Conservation (phyloP, 2,329 filamentous ascomycete species). For the Aspergillus sp. region DNA sequence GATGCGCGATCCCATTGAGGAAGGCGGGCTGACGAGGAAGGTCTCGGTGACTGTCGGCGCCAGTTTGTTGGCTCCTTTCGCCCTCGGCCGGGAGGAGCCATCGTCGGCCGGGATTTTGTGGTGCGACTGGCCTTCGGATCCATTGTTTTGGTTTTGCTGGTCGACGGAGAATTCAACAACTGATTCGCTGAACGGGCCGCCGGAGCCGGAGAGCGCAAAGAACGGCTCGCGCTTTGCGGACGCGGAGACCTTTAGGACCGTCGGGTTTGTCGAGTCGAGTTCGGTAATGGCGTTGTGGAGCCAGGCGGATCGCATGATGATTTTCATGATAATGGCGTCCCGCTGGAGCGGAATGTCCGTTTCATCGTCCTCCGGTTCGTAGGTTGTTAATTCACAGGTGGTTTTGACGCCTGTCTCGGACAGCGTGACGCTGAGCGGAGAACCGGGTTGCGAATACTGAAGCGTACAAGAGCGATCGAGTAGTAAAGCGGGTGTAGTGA, state of each 20-base stretch:
- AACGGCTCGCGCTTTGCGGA: conserved; percentile 54
- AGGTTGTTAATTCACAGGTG: conserved; percentile 82
- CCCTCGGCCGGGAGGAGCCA: conserved; percentile 23
- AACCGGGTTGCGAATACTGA: conserved; percentile 63
- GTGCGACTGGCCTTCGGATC: conserved; percentile 15
- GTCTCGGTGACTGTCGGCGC: conserved; percentile 40
- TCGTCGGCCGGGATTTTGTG: conserved; percentile 29
- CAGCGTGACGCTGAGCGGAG: conserved; percentile 73
- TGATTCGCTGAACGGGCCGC: conserved; percentile 50
- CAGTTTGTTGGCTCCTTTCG: conserved; percentile 22
- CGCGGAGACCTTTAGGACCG: conserved; percentile 59
- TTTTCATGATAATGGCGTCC: conserved; percentile 72
- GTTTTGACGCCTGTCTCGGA: conserved; percentile 81
- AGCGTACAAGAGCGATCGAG: conserved; percentile 80
- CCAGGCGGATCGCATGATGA: conserved; percentile 68
- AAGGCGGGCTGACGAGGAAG: conserved; percentile 49
- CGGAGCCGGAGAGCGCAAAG: conserved; percentile 61
- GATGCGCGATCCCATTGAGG: conserved; percentile 49
- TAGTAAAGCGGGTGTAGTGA: conserved; percentile 72
- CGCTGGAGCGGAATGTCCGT: conserved; percentile 71
- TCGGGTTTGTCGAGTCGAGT: conserved; percentile 58
- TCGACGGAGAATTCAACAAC: conserved; percentile 52
- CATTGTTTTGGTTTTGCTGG: conserved; percentile 18
- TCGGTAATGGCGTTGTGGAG: conserved; percentile 44
- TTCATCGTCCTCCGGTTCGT: conserved; percentile 57